phyloP scores from a whole-genome alignment of 768 basidiomycete genomes.

The Leccinum arenicola region DNA sequence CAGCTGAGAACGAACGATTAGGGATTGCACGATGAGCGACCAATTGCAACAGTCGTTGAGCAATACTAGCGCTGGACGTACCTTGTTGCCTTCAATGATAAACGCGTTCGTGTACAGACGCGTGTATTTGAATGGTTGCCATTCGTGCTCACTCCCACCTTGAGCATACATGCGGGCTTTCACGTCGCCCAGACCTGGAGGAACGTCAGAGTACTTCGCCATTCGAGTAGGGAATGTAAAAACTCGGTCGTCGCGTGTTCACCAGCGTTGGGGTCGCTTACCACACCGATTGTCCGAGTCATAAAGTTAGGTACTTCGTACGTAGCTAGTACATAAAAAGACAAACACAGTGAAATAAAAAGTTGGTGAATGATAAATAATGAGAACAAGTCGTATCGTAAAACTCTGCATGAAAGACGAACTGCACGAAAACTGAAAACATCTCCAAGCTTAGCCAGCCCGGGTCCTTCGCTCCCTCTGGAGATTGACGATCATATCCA shows the following conservation, averaged over 20 bases:
- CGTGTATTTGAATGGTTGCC: conserved; percentile 42
- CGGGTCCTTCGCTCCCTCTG: conserved; percentile 28
- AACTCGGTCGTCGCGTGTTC: not conserved
- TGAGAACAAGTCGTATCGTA: not conserved
- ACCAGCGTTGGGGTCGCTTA: not conserved
- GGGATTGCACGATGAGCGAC: not conserved
- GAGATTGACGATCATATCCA: conserved; percentile 59
- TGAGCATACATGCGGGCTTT: conserved; percentile 31
- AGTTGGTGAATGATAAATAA: not conserved
- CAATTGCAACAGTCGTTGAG: not conserved
- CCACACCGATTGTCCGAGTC: not conserved
- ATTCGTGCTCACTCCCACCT: conserved; percentile 40
- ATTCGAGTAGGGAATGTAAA: conserved; percentile 4
- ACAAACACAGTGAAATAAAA: not conserved
- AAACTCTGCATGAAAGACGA: not conserved
- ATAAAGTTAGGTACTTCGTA: not conserved
- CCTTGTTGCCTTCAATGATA: conserved; percentile 52
- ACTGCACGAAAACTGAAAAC: not conserved
- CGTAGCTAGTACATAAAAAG: conserved; percentile 14
- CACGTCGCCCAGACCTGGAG: conserved; percentile 42
- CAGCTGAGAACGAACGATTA: conserved; percentile 51
- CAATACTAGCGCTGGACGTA: conserved; percentile 14
- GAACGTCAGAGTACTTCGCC: conserved; percentile 21
- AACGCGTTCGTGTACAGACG: conserved; percentile 72
- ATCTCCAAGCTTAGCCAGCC: conserved; percentile 3